These are phyloP conservation scores for Phaeosphaeria sp. DNA, from an alignment of 2,329 filamentous ascomycete species.

Conservation along the genomic window DNA sequence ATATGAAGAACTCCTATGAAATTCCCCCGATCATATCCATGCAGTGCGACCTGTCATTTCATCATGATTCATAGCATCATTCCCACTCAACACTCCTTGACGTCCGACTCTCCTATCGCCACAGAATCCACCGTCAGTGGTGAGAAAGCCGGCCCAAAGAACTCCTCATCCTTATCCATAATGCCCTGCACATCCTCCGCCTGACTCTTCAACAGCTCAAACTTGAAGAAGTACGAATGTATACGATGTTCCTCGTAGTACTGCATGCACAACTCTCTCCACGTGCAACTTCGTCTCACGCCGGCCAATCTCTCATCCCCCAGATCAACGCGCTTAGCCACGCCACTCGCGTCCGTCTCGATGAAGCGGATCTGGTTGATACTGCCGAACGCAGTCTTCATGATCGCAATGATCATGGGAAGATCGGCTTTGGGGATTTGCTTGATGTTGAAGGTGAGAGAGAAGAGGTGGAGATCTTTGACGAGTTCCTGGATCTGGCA, in stretches of 20 bases:
- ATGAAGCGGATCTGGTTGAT: constrained; percentile 21
- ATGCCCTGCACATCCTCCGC: constrained; percentile 14
- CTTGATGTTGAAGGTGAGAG: constrained; percentile 31
- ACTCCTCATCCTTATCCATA: constrained; percentile 20
- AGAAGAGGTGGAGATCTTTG: constrained; percentile 29
- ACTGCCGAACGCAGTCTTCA: constrained; percentile 25
- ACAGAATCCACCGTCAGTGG: background rate
- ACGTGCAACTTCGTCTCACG: constrained; percentile 7
- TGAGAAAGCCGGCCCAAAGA: constrained; percentile 15
- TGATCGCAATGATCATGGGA: constrained; percentile 29
- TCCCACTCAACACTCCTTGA: background rate
- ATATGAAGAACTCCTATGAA: too few species aligned
- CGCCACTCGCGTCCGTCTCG: constrained; percentile 6
- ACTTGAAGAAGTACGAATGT: constrained; percentile 18
- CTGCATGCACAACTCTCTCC: constrained; percentile 23
- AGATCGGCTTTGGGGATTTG: constrained; percentile 24
- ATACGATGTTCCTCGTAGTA: constrained; percentile 19
- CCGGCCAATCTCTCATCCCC: constrained; percentile 10
- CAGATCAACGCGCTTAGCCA: background rate
- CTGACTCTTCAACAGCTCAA: constrained; percentile 8
- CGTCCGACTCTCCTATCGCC: background rate
- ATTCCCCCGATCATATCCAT: too few species aligned
- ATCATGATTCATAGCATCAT: too few species aligned
- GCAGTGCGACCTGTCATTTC: too few species aligned
- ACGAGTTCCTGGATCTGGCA: constrained; percentile 39